These are phyloP conservation scores for Olyra latifolia DNA, from an alignment of 176 grass and related monocot genomes.

Conservation along the genomic window DNA sequence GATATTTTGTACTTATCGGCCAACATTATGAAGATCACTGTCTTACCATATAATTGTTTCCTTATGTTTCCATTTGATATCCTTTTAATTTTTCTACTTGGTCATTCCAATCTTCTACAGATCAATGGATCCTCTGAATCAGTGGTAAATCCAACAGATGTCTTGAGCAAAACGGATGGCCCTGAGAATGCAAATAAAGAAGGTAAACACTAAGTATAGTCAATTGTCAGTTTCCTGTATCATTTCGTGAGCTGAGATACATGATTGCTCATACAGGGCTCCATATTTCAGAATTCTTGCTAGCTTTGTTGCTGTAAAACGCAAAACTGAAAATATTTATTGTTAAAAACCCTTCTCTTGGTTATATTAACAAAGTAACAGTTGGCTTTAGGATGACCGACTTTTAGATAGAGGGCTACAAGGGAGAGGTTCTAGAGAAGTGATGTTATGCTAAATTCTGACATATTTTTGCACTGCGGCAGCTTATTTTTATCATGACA, in stretches of 20 bases:
- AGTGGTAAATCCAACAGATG: constrained; percentile 55
- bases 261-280: background rate
- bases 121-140: constrained; percentile 31
- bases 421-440: background rate
- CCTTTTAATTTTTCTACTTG: constrained; percentile 20
- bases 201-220: constrained; percentile 35
- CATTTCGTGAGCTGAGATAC: background rate
- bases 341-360: background rate
- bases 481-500: background rate
- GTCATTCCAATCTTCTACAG: constrained; percentile 34
- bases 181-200: constrained; percentile 40
- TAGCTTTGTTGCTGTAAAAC: background rate
- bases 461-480: background rate
- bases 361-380: background rate
- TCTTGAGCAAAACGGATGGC: constrained; percentile 46
- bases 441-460: background rate
- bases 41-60: background rate
- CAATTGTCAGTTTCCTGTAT: background rate
- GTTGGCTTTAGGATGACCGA: background rate
- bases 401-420: background rate
- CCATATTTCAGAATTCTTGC: background rate
- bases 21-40: background rate
- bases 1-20: background rate
- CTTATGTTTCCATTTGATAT: constrained; percentile 11
- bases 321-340: background rate